phyloP scores from a whole-genome alignment of 2,329 filamentous ascomycete species.

The Colletotrichum destructivum region DNA sequence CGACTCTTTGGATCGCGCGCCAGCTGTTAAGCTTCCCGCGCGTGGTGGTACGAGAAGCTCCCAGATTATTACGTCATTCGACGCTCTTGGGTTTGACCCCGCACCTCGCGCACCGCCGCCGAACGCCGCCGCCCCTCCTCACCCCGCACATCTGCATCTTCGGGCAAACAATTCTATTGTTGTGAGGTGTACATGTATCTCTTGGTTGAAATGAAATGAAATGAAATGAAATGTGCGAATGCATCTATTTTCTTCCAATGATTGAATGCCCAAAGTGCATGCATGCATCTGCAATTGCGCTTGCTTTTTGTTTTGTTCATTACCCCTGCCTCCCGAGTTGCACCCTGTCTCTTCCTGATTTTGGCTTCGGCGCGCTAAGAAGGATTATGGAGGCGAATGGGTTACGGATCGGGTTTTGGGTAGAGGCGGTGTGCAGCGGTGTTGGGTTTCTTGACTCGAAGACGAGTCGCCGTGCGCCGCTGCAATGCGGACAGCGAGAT shows the following conservation, averaged over 20 bases:
- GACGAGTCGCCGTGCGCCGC: background rate
- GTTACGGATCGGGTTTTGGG: conserved; percentile 33
- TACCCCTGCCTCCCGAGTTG: no score
- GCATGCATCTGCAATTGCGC: background rate
- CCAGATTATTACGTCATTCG: conserved; percentile 34
- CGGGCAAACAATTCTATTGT: background rate
- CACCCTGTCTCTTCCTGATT: no score
- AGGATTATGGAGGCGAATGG: conserved; percentile 19
- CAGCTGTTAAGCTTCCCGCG: conserved; percentile 7
- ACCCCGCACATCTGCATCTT: background rate
- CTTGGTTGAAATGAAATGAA: background rate
- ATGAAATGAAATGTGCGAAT: background rate
- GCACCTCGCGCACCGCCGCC: conserved; percentile 12
- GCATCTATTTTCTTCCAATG: background rate
- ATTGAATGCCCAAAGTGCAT: background rate
- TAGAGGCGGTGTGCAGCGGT: conserved; percentile 31
- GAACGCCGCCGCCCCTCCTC: background rate
- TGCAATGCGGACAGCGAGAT: background rate
- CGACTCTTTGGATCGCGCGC: background rate
- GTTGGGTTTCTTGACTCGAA: background rate
- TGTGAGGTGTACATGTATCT: background rate
- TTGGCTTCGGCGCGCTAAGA: conserved; percentile 11
- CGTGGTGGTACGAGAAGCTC: background rate
- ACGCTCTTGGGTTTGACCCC: conserved; percentile 11
- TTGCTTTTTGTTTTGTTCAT: background rate